These are phyloP conservation scores for Durio zibethinus DNA, from an alignment of 345 rosid genomes.

Conservation along the genomic window DNA sequence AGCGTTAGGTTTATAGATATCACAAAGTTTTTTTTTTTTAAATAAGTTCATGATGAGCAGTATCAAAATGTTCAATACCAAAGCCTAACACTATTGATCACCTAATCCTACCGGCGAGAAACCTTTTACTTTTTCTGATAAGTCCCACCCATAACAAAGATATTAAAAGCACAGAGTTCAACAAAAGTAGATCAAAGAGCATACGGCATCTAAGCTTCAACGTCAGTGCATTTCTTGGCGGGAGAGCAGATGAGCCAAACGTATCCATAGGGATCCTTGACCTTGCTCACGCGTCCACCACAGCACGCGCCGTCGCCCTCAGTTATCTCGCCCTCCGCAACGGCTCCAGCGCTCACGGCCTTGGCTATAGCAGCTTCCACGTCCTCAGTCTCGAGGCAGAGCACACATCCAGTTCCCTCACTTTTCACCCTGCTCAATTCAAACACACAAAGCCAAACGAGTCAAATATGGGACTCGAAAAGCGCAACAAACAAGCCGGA, in stretches of 20 bases:
- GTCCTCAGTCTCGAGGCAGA: constrained; percentile 63
- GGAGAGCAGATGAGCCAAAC: constrained; percentile 64
- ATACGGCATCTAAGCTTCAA: constrained; percentile 43
- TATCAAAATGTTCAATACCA: neutral
- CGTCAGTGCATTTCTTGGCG: constrained; percentile 30
- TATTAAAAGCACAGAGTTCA: neutral
- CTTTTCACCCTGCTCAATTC: constrained; percentile 34
- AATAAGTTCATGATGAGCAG: neutral
- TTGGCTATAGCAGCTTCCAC: constrained; percentile 59
- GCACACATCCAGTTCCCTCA: constrained; percentile 19
- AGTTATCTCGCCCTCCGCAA: constrained; percentile 41
- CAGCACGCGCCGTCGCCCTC: constrained; percentile 46
- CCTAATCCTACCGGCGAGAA: constrained; percentile 7
- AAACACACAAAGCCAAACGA: neutral
- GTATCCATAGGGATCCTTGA: constrained; percentile 80
- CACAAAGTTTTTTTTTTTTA: neutral
- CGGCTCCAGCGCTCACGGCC: constrained; percentile 72
- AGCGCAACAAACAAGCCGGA: neutral
- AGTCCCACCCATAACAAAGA: neutral
- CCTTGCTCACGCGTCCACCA: constrained; percentile 56
- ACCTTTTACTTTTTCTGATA: neutral
- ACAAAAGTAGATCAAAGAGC: constrained; percentile 20
- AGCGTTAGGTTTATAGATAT: neutral
- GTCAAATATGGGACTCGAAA: neutral
- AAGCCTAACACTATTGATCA: neutral